Evolutionary conservation across 2,329 filamentous ascomycete species (phyloP), one percentile per base, ranked within the genome.

Genomic region (Xylaria sp.): DNA sequence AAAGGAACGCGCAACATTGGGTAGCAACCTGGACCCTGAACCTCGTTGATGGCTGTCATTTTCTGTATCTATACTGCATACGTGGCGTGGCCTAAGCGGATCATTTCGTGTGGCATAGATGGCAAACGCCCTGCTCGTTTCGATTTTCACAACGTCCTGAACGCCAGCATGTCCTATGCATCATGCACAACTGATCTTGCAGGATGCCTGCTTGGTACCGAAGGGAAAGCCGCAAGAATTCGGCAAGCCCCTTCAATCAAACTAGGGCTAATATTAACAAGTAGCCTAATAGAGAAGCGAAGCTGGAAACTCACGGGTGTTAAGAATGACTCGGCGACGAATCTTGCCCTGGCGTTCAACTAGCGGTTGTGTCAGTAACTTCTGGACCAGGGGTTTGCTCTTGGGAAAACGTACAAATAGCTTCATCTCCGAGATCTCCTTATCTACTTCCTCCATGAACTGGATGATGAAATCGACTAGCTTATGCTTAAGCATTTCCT

Each of bases 361-460:
- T 97, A 68, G 13, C 18, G 52, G 68, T 76, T 63, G 78, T 51
- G 38, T 54, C 21, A 62, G 56, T 48, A 44, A 8, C 37, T n/a
- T 7, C 2, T n/a, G 18, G 17, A n/a, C n/a, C 9, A 39, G 3
- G 17, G 13, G n/a, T 7, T 19, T 13, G 38, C 2, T 19, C 11
- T 7, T 26, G 18, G 40, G n/a, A 43, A 26, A 40, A 80, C 91
- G 65, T 83, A 97, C 93, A 75, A 99, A 99, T 68, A 99, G 88
- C 83, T 99, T 99, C 94, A 99, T 97, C 78, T 99, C 95, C 2
- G 94, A 97, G 56, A 99, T 99, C 75, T 99, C 94, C 81, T 99
- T 99, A 75, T 99, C 95, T 4, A 99, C 95, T 73, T 99, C 94
- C 75, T 99, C 93, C 93, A 99, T 97, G 70, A 99, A 99, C 70